phyloP scores from a whole-genome alignment of 352 stramenopile genomes.

The Phytophthora agathidicida region DNA sequence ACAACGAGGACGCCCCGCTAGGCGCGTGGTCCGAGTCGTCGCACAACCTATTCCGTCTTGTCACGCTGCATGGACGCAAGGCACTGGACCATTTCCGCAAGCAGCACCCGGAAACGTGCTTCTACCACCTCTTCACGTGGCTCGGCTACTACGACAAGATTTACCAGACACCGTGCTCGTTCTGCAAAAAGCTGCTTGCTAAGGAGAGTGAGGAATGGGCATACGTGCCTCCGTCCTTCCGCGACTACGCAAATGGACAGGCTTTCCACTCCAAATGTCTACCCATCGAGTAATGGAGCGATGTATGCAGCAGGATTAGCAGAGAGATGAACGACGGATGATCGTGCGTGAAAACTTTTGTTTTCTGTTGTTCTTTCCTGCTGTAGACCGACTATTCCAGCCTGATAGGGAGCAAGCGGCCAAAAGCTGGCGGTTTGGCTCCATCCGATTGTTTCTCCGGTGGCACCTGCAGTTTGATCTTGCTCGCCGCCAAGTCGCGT shows the following conservation, averaged over 20 bases:
- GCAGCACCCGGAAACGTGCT: constrained; percentile 85
- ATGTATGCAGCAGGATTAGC: too few species aligned
- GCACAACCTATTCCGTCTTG: constrained; percentile 80
- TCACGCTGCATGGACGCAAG: constrained; percentile 79
- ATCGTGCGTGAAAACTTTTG: too few species aligned
- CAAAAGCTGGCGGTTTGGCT: constrained; percentile 37
- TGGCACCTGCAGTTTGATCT: constrained; percentile 43
- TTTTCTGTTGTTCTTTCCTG: constrained; percentile 9
- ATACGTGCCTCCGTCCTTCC: constrained; percentile 85
- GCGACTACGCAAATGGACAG: constrained; percentile 82
- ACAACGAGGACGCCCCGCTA: constrained; percentile 77
- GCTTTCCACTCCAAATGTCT: constrained; percentile 88
- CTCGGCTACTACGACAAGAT: constrained; percentile 89
- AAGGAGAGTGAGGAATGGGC: constrained; percentile 85
- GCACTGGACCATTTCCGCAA: constrained; percentile 85
- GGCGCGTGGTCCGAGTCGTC: constrained; percentile 84
- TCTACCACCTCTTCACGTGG: constrained; percentile 89
- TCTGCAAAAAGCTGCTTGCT: constrained; percentile 86
- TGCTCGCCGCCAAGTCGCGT: constrained; percentile 49
- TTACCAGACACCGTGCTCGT: constrained; percentile 85
- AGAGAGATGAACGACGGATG: too few species aligned
- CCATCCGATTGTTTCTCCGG: constrained; percentile 6
- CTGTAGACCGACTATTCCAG: constrained; percentile 41
- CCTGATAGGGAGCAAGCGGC: constrained; percentile 72
- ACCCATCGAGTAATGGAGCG: constrained; percentile 46